These are phyloP conservation scores for Sporothrix mexicana DNA, from an alignment of 2,329 filamentous ascomycete genomes.

Conservation along the genomic window DNA sequence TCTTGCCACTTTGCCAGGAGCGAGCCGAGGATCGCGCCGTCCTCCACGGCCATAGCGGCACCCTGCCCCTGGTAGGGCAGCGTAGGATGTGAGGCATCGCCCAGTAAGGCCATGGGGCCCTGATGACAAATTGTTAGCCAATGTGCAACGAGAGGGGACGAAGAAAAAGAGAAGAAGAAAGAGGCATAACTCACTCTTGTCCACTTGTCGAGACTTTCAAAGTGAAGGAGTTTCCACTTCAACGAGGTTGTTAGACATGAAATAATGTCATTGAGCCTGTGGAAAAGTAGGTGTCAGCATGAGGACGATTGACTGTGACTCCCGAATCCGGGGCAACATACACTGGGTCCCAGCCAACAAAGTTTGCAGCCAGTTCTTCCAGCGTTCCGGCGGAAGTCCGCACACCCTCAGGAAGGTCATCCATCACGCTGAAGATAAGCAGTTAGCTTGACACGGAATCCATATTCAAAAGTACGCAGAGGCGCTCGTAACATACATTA, in stretches of 20 bases:
- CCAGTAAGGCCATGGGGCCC: neutral
- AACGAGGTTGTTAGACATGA: neutral
- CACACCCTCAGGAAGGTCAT: neutral
- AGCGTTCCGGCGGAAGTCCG: neutral
- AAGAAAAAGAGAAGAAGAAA: neutral
- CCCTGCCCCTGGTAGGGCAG: neutral
- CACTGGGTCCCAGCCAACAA: neutral
- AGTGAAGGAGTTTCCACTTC: neutral
- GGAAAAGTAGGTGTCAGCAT: neutral
- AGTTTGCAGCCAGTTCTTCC: neutral
- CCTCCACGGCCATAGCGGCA: neutral
- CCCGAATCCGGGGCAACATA: neutral
- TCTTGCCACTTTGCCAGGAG: neutral
- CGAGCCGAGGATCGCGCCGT: neutral
- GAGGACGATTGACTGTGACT: neutral
- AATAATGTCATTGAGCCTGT: conserved; percentile 1
- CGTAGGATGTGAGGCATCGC: neutral
- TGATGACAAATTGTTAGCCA: neutral
- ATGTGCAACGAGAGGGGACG: neutral
- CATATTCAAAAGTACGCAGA: neutral
- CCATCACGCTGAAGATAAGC: neutral
- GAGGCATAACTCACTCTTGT: neutral
- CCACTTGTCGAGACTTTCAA: neutral
- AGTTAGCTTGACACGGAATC: too few species aligned
- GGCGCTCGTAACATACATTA: neutral